These are phyloP conservation scores for Penicillium sp. DNA, from an alignment of 2,329 filamentous ascomycete genomes.

Conservation along the genomic window DNA sequence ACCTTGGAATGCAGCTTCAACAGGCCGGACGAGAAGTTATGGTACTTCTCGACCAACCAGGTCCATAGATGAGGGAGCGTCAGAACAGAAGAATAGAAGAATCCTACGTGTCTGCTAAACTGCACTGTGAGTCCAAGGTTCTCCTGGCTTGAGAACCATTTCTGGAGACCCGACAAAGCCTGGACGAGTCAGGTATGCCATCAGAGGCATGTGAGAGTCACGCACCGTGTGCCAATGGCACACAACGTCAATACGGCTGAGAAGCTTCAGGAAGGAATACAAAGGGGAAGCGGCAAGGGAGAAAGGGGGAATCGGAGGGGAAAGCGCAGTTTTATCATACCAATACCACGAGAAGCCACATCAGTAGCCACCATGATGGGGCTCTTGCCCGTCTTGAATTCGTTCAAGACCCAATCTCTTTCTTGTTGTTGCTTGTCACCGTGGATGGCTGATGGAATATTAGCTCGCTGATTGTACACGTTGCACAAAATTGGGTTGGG, in stretches of 20 bases:
- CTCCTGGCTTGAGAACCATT: conserved; percentile 79
- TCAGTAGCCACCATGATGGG: conserved; percentile 99
- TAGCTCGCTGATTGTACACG: conserved; percentile 41
- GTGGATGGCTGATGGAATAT: conserved; percentile 75
- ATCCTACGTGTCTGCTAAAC: conserved; percentile 63
- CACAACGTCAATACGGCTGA: conserved; percentile 60
- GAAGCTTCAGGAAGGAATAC: conserved; percentile 43
- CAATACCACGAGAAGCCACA: conserved; percentile 99
- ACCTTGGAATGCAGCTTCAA: conserved; percentile 80
- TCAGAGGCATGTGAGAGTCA: conserved; percentile 87
- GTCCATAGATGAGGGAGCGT: conserved; percentile 70
- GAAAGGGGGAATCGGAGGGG: conserved; percentile 35
- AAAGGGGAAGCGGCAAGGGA: conserved; percentile 32
- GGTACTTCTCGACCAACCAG: conserved; percentile 74
- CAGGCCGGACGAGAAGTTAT: conserved; percentile 63
- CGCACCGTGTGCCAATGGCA: conserved; percentile 72
- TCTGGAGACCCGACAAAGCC: conserved; percentile 75
- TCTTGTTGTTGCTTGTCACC: conserved; percentile 99
- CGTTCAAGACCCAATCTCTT: conserved; percentile 98
- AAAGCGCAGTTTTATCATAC: conserved; percentile 80
- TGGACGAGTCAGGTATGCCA: conserved; percentile 89
- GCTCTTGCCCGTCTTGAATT: conserved; percentile 99
- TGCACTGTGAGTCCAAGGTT: conserved; percentile 85
- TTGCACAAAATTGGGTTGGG: not conserved
- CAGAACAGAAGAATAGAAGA: conserved; percentile 60